A percentile compares a stretch with the other conserved stretches of the same genome.
Evolutionary conservation across 805 yeast species (phyloP).

Genomic region (Saitoella complicata): DNA sequence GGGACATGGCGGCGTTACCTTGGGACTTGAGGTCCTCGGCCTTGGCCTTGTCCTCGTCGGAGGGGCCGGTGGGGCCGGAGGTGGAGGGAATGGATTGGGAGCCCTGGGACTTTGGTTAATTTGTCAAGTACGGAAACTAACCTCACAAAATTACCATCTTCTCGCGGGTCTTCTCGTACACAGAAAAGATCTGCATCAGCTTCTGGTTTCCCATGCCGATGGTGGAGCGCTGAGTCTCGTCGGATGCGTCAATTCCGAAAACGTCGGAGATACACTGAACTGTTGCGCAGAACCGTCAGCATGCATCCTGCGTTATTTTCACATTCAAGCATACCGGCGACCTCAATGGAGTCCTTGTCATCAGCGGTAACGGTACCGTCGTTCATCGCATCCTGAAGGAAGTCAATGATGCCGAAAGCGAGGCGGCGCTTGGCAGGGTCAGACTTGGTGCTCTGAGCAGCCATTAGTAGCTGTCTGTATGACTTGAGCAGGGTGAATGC

Average conservation of each 20-base stretch:
- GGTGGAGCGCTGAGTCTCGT: conserved; percentile 16
- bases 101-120: conserved; percentile 4
- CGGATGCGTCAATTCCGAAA: conserved; percentile 42
- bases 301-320: not conserved
- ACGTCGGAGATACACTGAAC: conserved; percentile 64
- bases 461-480: too few relatives aligned
- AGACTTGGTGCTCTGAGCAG: not conserved
- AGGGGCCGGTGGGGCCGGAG: conserved; percentile 8
- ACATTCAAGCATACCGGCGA: conserved; percentile 48
- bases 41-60: conserved; percentile 37
- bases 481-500: too few relatives aligned
- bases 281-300: not conserved
- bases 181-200: conserved; percentile 35
- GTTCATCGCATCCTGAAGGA: conserved; percentile 41
- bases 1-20: conserved; percentile 83
- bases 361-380: conserved; percentile 59
- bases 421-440: conserved; percentile 8
- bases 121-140: too few relatives aligned
- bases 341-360: conserved; percentile 75
- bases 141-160: not conserved
- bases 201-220: conserved; percentile 17
- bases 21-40: conserved; percentile 78
- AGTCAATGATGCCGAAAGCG: conserved; percentile 60
- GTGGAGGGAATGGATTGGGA: conserved; percentile 17
- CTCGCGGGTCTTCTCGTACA: conserved; percentile 21